Evolutionary conservation across 2,329 filamentous ascomycete species (phyloP).

Genomic region (Sporothrix inflata): DNA sequence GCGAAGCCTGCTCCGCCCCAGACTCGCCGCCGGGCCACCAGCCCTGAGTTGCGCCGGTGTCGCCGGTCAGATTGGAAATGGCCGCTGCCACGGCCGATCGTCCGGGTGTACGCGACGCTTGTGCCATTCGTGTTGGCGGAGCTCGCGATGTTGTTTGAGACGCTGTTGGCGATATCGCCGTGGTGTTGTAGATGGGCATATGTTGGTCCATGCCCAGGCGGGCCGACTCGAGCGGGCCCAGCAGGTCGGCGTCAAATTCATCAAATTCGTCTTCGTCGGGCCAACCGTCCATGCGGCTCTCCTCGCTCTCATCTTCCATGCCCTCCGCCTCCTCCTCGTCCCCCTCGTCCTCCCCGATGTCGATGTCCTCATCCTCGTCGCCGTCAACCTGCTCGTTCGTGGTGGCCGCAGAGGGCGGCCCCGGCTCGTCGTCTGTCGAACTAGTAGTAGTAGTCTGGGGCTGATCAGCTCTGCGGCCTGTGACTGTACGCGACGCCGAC

Average conservation of each 20-base stretch:
- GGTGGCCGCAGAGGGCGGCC: not conserved
- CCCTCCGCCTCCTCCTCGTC: not conserved
- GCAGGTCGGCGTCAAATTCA: not conserved
- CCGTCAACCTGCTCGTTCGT: not conserved
- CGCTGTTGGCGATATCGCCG: not conserved
- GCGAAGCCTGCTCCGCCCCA: not conserved
- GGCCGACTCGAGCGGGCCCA: slow-evolving; percentile 10
- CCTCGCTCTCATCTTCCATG: not conserved
- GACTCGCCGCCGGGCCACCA: not conserved
- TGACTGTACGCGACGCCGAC: not conserved
- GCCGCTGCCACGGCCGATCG: not conserved
- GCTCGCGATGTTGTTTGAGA: not conserved
- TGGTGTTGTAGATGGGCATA: not conserved
- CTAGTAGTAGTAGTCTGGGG: slow-evolving; percentile 15
- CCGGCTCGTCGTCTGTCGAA: not conserved
- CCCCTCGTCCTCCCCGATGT: not conserved
- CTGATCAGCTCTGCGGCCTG: slow-evolving; percentile 15
- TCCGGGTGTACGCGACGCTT: not conserved
- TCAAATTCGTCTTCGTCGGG: not conserved
- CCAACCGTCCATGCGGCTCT: not conserved
- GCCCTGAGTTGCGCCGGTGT: not conserved
- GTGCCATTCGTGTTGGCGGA: not conserved
- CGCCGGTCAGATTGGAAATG: not conserved
- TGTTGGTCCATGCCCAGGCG: not conserved
- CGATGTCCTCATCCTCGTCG: not conserved